Evolutionary conservation across 805 yeast genomes (phyloP).

Genomic region (Metschnikowia borealis): DNA sequence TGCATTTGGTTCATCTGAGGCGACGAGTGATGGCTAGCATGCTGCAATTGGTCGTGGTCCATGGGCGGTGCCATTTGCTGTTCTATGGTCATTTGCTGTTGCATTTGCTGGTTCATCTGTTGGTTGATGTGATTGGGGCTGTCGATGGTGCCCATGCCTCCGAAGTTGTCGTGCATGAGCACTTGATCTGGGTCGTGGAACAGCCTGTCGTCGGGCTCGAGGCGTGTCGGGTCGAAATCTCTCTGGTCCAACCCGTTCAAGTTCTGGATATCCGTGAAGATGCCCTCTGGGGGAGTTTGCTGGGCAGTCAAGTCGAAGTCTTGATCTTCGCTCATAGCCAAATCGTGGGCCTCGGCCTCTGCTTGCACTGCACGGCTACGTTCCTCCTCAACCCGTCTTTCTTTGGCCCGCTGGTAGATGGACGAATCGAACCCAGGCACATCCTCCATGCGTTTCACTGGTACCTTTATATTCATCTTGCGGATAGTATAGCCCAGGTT

Average conservation of each 20-base stretch:
- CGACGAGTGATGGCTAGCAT: background rate
- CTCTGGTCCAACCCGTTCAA: constrained; percentile 1
- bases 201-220: background rate
- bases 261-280: constrained; percentile 3
- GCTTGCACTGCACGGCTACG: constrained; percentile 1
- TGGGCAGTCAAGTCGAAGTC: constrained; percentile 4
- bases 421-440: constrained; percentile 15
- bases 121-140: constrained; percentile 1
- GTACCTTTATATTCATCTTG: constrained; percentile 2
- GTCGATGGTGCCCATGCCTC: constrained; percentile 1
- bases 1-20: constrained; percentile 2
- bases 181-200: constrained; percentile 1
- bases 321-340: constrained; percentile 1
- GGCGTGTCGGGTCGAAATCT: background rate
- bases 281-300: constrained; percentile 4
- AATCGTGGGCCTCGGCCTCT: background rate
- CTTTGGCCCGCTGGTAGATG: constrained; percentile 13
- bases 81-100: constrained; percentile 1
- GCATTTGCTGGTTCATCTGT: constrained; percentile 3
- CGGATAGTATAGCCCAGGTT: constrained; percentile 5
- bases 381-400: constrained; percentile 13
- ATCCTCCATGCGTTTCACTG: constrained; percentile 14
- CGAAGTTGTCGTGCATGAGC: constrained; percentile 2
- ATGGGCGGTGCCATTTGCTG: background rate
- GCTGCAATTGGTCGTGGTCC: background rate